A percentile compares a stretch with the other conserved stretches of the same genome.
Evolutionary conservation across 1,139 yeast species (phyloP).

Genomic region (Hyphopichia fennica): DNA sequence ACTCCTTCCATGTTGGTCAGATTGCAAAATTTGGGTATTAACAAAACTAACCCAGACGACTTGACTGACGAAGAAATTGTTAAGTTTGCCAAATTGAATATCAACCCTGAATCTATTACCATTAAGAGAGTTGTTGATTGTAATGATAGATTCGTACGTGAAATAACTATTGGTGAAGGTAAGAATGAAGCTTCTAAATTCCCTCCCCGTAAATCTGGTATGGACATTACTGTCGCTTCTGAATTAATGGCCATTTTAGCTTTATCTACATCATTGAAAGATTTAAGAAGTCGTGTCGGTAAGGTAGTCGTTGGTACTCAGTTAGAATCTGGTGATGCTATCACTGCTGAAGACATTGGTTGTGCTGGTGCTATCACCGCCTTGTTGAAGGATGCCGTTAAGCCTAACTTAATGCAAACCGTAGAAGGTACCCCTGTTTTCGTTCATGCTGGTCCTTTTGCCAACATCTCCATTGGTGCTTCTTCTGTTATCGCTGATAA

Average conservation of each 20-base stretch:
- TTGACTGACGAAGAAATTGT: conserved; percentile 64
- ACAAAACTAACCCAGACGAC: conserved; percentile 66
- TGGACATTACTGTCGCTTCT: conserved; percentile 81
- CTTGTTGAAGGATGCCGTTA: conserved; percentile 74
- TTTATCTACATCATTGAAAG: conserved; percentile 62
- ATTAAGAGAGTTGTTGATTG: conserved; percentile 80
- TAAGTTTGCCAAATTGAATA: conserved; percentile 63
- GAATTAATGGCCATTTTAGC: conserved; percentile 84
- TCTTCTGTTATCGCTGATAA: conserved; percentile 79
- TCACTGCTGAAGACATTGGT: conserved; percentile 78
- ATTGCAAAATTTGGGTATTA: conserved; percentile 61
- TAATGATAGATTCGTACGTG: conserved; percentile 75
- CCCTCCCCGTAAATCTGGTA: conserved; percentile 69
- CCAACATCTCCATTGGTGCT: conserved; percentile 83
- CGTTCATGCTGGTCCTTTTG: conserved; percentile 87
- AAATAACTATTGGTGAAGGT: conserved; percentile 73
- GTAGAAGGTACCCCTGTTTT: conserved; percentile 83
- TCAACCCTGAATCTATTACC: conserved; percentile 72
- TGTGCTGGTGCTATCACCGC: conserved; percentile 84
- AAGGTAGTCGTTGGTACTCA: conserved; percentile 70
- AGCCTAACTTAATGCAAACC: conserved; percentile 83
- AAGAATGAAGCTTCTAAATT: conserved; percentile 69
- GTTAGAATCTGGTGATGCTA: conserved; percentile 55
- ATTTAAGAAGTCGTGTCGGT: conserved; percentile 70
- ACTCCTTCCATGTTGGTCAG: conserved; percentile 68